These are phyloP conservation scores for Mucor indicus DNA, from an alignment of 371 early-diverging fungal species.

Conservation along the genomic window DNA sequence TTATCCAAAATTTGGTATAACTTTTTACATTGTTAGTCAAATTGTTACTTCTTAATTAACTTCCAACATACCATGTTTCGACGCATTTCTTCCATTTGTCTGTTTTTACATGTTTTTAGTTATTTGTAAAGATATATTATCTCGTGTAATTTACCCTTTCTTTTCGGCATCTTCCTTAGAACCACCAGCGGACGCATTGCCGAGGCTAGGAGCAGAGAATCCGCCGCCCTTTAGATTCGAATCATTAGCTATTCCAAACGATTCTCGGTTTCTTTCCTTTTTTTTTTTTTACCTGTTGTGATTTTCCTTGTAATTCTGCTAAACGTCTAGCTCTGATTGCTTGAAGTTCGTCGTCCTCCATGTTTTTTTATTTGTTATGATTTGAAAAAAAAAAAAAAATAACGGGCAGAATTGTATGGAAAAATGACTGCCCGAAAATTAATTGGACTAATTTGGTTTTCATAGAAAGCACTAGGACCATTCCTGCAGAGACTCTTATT, in stretches of 20 bases:
- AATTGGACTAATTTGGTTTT: too few relatives aligned
- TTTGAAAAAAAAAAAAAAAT: too few relatives aligned
- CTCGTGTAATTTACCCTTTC: slow-evolving; percentile 30
- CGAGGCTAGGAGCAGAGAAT: slow-evolving; percentile 13
- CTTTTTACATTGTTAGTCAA: slow-evolving; percentile 31
- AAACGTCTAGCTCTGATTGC: slow-evolving; percentile 80
- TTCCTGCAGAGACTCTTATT: too few relatives aligned
- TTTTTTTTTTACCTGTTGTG: slow-evolving; percentile 14
- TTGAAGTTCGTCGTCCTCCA: slow-evolving; percentile 86
- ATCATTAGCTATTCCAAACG: not conserved
- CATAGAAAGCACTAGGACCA: too few relatives aligned
- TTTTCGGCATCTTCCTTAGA: slow-evolving; percentile 47
- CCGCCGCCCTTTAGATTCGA: slow-evolving; percentile 4
- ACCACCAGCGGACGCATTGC: slow-evolving; percentile 11
- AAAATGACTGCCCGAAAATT: too few relatives aligned
- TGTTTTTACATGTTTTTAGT: slow-evolving; percentile 8
- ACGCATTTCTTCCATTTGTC: slow-evolving; percentile 84
- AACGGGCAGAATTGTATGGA: too few relatives aligned
- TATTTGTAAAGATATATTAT: not conserved
- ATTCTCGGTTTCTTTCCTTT: not conserved
- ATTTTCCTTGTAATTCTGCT: slow-evolving; percentile 56
- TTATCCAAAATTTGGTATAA: slow-evolving; percentile 81
- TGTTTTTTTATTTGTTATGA: slow-evolving; percentile 15
- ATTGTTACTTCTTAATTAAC: not conserved
- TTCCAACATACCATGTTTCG: slow-evolving; percentile 62